Evolutionary conservation across 2,329 filamentous ascomycete species (phyloP).

Genomic region (Epichloe baconii): DNA sequence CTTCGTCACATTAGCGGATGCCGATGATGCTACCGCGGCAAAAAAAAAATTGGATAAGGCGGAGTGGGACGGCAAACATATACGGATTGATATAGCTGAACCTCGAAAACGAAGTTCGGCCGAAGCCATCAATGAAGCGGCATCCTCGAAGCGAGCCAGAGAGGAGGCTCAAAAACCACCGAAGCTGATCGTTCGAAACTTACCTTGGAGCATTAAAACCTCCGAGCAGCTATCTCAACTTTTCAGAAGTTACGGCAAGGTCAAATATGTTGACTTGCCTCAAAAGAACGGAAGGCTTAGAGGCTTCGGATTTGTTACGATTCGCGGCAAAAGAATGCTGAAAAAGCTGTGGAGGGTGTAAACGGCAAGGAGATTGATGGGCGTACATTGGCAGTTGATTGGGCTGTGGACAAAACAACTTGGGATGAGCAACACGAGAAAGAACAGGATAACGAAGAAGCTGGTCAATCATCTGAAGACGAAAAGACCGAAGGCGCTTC

Average conservation of each 20-base stretch:
- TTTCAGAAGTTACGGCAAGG: conserved; percentile 81
- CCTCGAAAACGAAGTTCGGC: conserved; percentile 57
- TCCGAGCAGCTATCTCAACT: conserved; percentile 65
- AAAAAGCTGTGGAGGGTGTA: conserved; percentile 69
- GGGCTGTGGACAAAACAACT: conserved; percentile 82
- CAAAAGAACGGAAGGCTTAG: conserved; percentile 62
- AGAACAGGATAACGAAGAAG: conserved; percentile 24
- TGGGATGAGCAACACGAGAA: conserved; percentile 56
- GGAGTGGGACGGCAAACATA: conserved; percentile 63
- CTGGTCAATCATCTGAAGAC: conserved; percentile 18
- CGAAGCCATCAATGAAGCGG: conserved; percentile 26
- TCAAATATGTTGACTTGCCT: conserved; percentile 77
- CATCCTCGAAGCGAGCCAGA: conserved; percentile 40
- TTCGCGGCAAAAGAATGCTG: conserved; percentile 84
- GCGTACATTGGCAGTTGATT: conserved; percentile 82
- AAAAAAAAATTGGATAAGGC: conserved; percentile 70
- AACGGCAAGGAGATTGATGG: conserved; percentile 89
- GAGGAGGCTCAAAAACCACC: conserved; percentile 48
- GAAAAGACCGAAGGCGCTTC: conserved; percentile 19
- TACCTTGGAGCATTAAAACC: conserved; percentile 91
- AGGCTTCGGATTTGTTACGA: conserved; percentile 86
- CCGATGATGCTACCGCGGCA: conserved; percentile 76
- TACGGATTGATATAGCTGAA: conserved; percentile 81
- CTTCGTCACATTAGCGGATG: conserved; percentile 92
- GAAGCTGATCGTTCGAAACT: conserved; percentile 78